Base-by-base conservation (phyloP, 495 filamentous ascomycete species). In the Aspergillus panamensis region DNA sequence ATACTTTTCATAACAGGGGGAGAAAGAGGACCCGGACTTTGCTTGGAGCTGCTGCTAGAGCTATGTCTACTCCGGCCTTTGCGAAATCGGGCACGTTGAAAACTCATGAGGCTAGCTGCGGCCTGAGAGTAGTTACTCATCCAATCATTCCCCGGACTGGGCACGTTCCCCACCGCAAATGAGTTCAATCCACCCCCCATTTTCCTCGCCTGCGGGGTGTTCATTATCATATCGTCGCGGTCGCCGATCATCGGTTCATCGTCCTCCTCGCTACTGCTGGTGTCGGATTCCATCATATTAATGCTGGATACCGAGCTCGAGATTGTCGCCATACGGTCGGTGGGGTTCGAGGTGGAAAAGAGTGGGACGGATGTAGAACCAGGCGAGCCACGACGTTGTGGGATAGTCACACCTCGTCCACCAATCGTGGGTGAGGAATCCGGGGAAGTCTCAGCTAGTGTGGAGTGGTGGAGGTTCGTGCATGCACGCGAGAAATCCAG, bases 401-500 rank as follows among this genome's bases (percentile, higher is more conserved):
- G 91, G 39, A 96, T 93, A 59, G 82, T 86, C 79, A 96, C 86
- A 8, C 86, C 87, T 21, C 89, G 82, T 30, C 88, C 88, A 42
- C 80, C 80, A 42, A 95, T 86, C n/a, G 84, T 92, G 0, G 95
- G 95, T 0, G 92, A 96, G 4, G 92, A 95, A 67, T 96, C 92
- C 12, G 95, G 94, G n/a, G 90, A 94, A 0, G 89, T 87, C 62
- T 92, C 87, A 53, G 92, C 92, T 8, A 97, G 80, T 3, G 88
- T 97, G 20, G 94, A 97, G 71, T 97, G 95, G 74, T 98, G 94
- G 10, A 98, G 81, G 62, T 91, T 96, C 5, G 94, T 97, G 56
- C 92, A 93, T 44, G 91, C 91, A 61, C 92, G 82, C n/a, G 92
- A 90, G 71, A 94, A 96, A 67, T 97, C 92, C 49, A 96, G 73